phyloP scores from a whole-genome alignment of 148 eudicot genomes.

The Dianthus caryophyllus region DNA sequence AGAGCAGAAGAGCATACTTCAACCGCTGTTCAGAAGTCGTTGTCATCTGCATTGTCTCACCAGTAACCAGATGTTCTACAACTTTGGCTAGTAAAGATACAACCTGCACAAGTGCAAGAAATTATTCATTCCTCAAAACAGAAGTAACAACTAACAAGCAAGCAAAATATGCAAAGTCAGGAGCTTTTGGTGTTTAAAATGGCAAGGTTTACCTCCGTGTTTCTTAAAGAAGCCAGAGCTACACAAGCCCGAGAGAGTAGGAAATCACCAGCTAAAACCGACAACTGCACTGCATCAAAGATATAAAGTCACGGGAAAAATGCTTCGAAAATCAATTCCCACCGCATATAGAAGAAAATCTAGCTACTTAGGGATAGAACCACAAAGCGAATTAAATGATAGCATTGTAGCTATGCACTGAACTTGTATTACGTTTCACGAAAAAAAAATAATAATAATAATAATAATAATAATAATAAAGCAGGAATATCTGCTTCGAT shows the following conservation, averaged over 20 bases:
- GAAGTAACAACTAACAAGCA: not conserved
- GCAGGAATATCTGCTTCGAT: not conserved
- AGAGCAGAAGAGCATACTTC: conserved; percentile 43
- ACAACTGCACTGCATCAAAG: conserved; percentile 45
- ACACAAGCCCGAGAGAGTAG: conserved; percentile 91
- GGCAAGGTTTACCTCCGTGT: conserved; percentile 60
- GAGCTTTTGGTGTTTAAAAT: not conserved
- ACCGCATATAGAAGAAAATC: not conserved
- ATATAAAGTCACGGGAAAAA: conserved; percentile 18
- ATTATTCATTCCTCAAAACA: not conserved
- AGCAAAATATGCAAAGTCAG: not conserved
- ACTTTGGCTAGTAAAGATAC: conserved; percentile 80
- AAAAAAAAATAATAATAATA: no score
- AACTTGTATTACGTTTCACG: not conserved
- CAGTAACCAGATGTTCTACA: conserved; percentile 93
- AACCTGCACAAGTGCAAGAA: conserved; percentile 40
- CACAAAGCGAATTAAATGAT: not conserved
- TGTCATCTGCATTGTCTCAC: conserved; percentile 98
- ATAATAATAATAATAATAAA: not conserved
- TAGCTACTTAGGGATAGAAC: not conserved
- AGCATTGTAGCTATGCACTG: not conserved
- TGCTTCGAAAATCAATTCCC: not conserved
- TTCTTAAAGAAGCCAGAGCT: conserved; percentile 79
- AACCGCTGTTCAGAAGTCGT: conserved; percentile 76
- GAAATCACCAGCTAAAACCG: conserved; percentile 90